Evolutionary conservation across 768 basidiomycete genomes (phyloP), one percentile per base, ranked within the genome.

Genomic region (Russula brevipes): DNA sequence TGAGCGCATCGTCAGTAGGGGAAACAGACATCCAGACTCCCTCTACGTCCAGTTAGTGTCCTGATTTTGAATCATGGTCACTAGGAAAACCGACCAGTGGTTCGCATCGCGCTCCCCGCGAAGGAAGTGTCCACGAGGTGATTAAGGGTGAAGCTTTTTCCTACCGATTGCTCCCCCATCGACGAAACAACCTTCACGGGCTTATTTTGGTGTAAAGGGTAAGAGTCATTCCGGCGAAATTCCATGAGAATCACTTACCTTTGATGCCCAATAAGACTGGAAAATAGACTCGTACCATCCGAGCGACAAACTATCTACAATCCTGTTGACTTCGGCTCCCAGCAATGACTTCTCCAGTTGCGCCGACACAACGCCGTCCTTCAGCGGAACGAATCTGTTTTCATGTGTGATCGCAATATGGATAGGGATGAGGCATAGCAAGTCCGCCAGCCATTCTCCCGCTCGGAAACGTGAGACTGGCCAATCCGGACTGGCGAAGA

Each of bases 11-110:
- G 54, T 79, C 74, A 0, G 84, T 85, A 0, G 85, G 86, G 1
- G 85, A 84, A 11, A 83, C 82, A 0, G 85, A 85, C 79, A 86
- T 82, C 85, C 85, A 86, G 1, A 86, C 82, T 3, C 85, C 85
- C 73, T 85, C 82, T 69, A 67, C 36, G 68, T 19, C 7, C 38
- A 14, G 41, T 42, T 30, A 57, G 16, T 52, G n/a, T 36, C 6
- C 5, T 52, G 38, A 11, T 45, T 39, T 17, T n/a, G 55, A 5
- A 47, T 41, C 0, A 17, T 10, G 14, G 39, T 12, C 19, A 19
- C 17, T 24, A 38, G 9, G 31, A 49, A 52, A 51, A 46, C 54
- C 10, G 4, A 75, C 76, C 79, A 38, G 82, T 86, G 11, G 84
- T 85, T 17, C 82, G 74, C 83, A 86, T 85, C 0, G 85, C 86